A percentile compares a stretch with the other conserved stretches of the same genome.
phyloP scores from a whole-genome alignment of 805 yeast species.

The Groenewaldozyma tartarivorans region DNA sequence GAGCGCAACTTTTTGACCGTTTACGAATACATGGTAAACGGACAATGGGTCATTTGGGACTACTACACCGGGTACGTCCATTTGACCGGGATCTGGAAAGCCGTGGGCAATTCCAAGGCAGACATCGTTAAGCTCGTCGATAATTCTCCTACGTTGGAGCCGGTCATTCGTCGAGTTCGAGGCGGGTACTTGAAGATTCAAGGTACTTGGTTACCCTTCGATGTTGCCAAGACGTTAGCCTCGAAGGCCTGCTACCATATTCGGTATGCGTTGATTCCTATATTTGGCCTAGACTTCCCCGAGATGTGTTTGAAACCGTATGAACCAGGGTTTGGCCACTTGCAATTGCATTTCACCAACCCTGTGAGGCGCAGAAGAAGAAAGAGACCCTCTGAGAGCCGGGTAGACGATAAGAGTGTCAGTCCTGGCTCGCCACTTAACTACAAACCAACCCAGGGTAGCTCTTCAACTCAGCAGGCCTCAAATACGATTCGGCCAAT shows the following conservation, averaged over 20 bases:
- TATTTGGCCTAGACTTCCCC: slow-evolving; percentile 68
- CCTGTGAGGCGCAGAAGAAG: slow-evolving; percentile 17
- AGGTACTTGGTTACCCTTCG: slow-evolving; percentile 85
- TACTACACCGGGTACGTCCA: slow-evolving; percentile 78
- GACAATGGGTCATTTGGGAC: slow-evolving; percentile 79
- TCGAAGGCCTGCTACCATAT: slow-evolving; percentile 68
- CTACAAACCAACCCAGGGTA: no score
- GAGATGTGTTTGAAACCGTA: slow-evolving; percentile 47
- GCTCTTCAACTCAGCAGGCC: no score
- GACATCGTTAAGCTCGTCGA: slow-evolving; percentile 68
- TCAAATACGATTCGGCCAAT: no score
- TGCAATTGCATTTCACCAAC: slow-evolving; percentile 27
- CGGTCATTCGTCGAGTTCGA: slow-evolving; percentile 59
- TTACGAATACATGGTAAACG: slow-evolving; percentile 58
- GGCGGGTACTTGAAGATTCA: slow-evolving; percentile 90
- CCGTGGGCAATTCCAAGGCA: slow-evolving; percentile 58
- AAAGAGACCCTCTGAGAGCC: slow-evolving; percentile 5
- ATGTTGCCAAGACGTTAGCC: slow-evolving; percentile 58
- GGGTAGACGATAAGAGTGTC: not conserved
- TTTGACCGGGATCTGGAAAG: slow-evolving; percentile 82
- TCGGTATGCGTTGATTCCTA: slow-evolving; percentile 64
- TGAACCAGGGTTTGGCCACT: slow-evolving; percentile 57
- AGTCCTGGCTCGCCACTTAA: not conserved
- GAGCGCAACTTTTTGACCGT: slow-evolving; percentile 63
- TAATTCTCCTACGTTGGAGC: slow-evolving; percentile 51